phyloP scores from a whole-genome alignment of 2,329 filamentous ascomycete genomes.

The Sclerotinia nivalis region DNA sequence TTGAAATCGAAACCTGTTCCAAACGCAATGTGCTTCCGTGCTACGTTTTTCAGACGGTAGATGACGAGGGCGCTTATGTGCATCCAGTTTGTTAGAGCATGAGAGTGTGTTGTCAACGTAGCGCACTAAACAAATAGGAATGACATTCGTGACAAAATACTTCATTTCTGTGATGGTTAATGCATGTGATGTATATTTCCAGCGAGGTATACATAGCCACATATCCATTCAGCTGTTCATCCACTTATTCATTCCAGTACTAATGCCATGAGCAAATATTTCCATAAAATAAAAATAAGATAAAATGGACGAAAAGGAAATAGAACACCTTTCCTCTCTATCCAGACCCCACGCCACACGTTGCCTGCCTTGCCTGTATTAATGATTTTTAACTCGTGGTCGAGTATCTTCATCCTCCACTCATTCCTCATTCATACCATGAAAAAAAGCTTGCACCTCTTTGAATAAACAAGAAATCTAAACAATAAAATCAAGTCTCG shows the following conservation, averaged over 20 bases:
- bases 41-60: no score
- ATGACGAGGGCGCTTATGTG: no score
- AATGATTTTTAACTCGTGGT: not conserved
- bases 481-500: constrained; percentile 16
- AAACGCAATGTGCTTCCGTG: no score
- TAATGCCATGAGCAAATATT: no score
- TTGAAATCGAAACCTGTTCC: no score
- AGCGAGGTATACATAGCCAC: not conserved
- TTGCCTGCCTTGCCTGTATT: not conserved
- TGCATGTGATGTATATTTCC: not conserved
- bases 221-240: not conserved
- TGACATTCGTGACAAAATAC: not conserved
- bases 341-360: not conserved
- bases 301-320: not conserved
- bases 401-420: not conserved
- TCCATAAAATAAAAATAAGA: not conserved
- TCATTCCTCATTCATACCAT: not conserved
- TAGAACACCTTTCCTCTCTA: constrained; percentile 6
- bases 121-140: constrained; percentile 6
- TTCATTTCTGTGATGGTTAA: not conserved
- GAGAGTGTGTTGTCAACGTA: no score
- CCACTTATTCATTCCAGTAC: not conserved
- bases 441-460: not conserved
- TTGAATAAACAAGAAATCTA: not conserved
- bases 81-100: no score